Evolutionary conservation across 2,329 filamentous ascomycete species (phyloP), one percentile per base, ranked within the genome.

Genomic region (Penicillium aurantiogriseum): DNA sequence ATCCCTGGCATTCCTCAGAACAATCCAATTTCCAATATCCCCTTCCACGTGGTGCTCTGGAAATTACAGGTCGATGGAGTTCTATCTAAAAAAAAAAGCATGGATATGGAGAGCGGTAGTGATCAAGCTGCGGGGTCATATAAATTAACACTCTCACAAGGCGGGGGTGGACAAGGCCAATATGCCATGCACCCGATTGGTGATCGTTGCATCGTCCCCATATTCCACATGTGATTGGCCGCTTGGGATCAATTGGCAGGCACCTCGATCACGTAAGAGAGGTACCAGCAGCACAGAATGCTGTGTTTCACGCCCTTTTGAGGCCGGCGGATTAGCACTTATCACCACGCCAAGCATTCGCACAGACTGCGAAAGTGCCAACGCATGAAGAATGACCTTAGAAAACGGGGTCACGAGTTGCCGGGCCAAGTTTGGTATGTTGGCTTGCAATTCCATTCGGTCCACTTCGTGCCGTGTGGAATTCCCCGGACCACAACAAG

Each of bases 141-240:
- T 39, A 33, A 36, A 54, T 25, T 17, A 38, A 45, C n/a, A 21
- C 17, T 46, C 35, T 38, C 27, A 53, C 43, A 25, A 17, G 27
- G 49, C 35, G 46, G 46, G 39, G 39, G 51, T 54, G 43, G 11
- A 56, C n/a, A 19, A 29, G 17, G 11, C 42, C 17, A 43, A 53
- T 56, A 45, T 42, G 49, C 9, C 49, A 39, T 8, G 13, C 21
- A 54, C 44, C 56, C 53, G 59, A 63, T 63, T 63, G 58, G 59
- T 31, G 39, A 49, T 33, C 17, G 15, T 35, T 31, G 4, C 29
- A 47, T 47, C 13, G 31, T 36, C 45, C 8, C 47, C 47, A 38
- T 45, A 23, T 9, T 33, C 3, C 13, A 11, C 2, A 17, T n/a
- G 5, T 33, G 25, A 51, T 51, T 56, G 33, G 51, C 23, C 19